Evolutionary conservation across 305 asterid species (phyloP).

Genomic region (Fraxinus velutina): DNA sequence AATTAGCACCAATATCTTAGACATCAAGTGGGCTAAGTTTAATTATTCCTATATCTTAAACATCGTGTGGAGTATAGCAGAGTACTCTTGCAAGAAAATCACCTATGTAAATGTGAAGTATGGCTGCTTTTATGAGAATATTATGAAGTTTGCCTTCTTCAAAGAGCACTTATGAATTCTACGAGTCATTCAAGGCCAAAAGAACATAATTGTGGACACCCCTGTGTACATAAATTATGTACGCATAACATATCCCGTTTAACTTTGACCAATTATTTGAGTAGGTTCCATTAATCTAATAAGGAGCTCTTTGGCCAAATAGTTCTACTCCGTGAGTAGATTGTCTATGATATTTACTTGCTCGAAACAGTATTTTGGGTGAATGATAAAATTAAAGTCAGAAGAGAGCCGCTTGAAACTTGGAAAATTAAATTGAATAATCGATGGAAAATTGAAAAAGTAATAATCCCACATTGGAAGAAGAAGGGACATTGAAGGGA

Average conservation of each 20-base stretch:
- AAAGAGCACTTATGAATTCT: not conserved
- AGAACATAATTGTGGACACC: not conserved
- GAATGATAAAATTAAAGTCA: not conserved
- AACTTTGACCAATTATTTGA: not conserved
- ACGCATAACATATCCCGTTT: too few relatives aligned
- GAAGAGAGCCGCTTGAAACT: not conserved
- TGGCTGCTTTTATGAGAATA: not conserved
- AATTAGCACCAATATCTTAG: not conserved
- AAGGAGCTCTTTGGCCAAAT: not conserved
- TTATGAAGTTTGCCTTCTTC: not conserved
- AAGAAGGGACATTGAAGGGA: not conserved
- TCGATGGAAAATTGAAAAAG: not conserved
- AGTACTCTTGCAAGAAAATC: not conserved
- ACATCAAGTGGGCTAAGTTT: not conserved
- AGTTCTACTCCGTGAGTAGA: not conserved
- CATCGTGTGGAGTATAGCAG: not conserved
- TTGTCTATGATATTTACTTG: not conserved
- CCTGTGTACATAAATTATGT: too few relatives aligned
- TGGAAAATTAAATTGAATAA: not conserved
- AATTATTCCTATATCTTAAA: not conserved
- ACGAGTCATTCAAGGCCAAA: not conserved
- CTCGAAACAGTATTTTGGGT: not conserved
- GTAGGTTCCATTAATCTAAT: not conserved
- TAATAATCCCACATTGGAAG: not conserved
- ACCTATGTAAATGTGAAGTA: not conserved